These are phyloP conservation scores for Daldinia caldariorum DNA, from an alignment of 495 filamentous ascomycete genomes.

Conservation along the genomic window DNA sequence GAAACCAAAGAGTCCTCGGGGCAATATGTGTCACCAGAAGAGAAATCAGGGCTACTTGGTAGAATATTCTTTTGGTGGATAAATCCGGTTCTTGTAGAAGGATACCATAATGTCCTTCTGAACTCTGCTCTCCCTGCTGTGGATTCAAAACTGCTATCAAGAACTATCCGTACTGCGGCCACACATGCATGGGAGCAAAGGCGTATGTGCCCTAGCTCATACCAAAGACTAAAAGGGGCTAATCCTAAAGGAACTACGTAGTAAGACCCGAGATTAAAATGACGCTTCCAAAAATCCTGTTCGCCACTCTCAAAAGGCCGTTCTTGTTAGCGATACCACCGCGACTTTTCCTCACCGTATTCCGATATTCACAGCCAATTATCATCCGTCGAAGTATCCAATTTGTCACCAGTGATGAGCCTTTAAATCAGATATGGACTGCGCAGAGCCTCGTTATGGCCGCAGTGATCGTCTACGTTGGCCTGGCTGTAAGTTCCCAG, in stretches of 20 bases:
- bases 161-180: conserved; percentile 51
- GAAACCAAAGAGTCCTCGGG: conserved; percentile 50
- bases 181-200: conserved; percentile 50
- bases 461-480: conserved; percentile 66
- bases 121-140: conserved; percentile 59
- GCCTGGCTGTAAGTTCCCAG: conserved; percentile 61
- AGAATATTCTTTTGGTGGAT: conserved; percentile 70
- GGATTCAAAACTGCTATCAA: conserved; percentile 58
- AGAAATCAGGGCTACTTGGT: conserved; percentile 55
- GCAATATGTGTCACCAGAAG: conserved; percentile 59
- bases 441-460: conserved; percentile 68
- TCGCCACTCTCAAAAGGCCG: conserved; percentile 59
- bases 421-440: conserved; percentile 45
- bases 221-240: not conserved
- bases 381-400: conserved; percentile 65
- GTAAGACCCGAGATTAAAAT: conserved; percentile 46
- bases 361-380: conserved; percentile 70
- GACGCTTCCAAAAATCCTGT: conserved; percentile 58
- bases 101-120: conserved; percentile 57
- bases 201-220: conserved; percentile 32
- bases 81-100: conserved; percentile 64
- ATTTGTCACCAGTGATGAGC: conserved; percentile 52
- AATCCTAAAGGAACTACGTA: conserved; percentile 15
- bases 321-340: conserved; percentile 62
- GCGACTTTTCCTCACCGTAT: conserved; percentile 63